Base-by-base conservation (phyloP, 2,329 filamentous ascomycete genomes). In the Beauveria sp. region DNA sequence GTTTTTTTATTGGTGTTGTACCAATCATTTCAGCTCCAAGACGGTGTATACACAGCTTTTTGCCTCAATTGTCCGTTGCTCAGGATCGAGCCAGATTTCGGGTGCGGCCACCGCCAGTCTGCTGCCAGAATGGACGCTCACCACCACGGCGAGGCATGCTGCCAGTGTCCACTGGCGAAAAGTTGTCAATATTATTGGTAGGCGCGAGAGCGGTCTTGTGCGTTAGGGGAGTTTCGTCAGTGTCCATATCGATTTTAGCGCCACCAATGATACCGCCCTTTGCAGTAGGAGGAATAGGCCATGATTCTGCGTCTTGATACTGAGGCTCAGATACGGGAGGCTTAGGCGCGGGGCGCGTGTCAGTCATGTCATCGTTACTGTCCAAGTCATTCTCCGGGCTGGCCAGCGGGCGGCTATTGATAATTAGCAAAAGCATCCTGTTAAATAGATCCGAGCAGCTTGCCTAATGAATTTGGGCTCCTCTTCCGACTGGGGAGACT, bases 111-210 rank as follows among this genome's bases (percentile, higher is more conserved):
- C 60, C 60, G 24, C 46, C 53, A 45, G n/a, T 61, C 46, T 61
- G 60, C 52, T 61, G 60, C 60, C 60, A 61, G 16, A 61, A 61
- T 45, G 60, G 60, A 8, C 60, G 60, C 53, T 61, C 60, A 45
- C 60, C 60, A 46, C 60, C 60, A 9, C 60, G 52, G 46, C 60
- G 60, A 45, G 60, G 60, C 24, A 45, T 42, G 10, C 53, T 61
- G 20, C 45, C 52, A 52, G 22, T 51, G 52, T 57, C 53, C 5
- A 61, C 60, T 1, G 60, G 46, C 18, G 49, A 28, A 54, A 52
- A 52, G 43, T 61, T 40, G 1, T 50, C 45, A 45, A 50, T 51
- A 20, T 45, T 55, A 43, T 47, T 55, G 22, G 34, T 51, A 3
- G 60, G 46, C 4, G 52, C 38, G 3, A 51, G 14, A 26, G 34